A percentile compares a stretch with the other conserved stretches of the same genome.
Evolutionary conservation across 1,139 yeast genomes (phyloP).

Genomic region (Scheffersomyces stambukii): DNA sequence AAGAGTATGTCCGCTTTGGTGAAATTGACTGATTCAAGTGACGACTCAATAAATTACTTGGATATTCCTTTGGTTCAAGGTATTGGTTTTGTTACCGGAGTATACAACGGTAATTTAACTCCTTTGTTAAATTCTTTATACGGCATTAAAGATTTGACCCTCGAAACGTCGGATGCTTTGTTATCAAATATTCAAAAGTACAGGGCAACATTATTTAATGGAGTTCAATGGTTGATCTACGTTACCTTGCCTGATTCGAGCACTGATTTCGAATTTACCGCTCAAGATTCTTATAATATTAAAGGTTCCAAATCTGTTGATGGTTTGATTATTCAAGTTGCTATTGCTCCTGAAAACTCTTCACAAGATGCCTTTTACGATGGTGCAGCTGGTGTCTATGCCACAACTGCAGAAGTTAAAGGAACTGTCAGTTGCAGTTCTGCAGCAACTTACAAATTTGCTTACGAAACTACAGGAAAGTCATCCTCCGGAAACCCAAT

Average conservation of each 20-base stretch:
- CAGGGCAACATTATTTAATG: slow-evolving; percentile 47
- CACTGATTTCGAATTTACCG: slow-evolving; percentile 33
- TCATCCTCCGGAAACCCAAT: slow-evolving; percentile 51
- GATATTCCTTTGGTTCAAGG: slow-evolving; percentile 57
- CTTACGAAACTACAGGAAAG: slow-evolving; percentile 49
- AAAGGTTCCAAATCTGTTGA: slow-evolving; percentile 50
- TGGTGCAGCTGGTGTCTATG: slow-evolving; percentile 46
- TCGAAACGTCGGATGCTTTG: slow-evolving; percentile 40
- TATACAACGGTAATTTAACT: slow-evolving; percentile 53
- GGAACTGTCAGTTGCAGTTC: slow-evolving; percentile 26
- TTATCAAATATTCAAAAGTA: slow-evolving; percentile 49
- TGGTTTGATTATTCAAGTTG: slow-evolving; percentile 39
- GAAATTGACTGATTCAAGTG: slow-evolving; percentile 31
- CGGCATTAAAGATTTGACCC: slow-evolving; percentile 48
- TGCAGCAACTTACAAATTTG: slow-evolving; percentile 43
- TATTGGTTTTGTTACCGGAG: slow-evolving; percentile 72
- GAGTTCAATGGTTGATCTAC: slow-evolving; percentile 38
- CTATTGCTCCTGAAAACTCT: slow-evolving; percentile 36
- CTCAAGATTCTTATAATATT: slow-evolving; percentile 49
- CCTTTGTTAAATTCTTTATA: slow-evolving; percentile 51
- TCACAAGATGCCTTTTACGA: slow-evolving; percentile 45
- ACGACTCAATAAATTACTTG: slow-evolving; percentile 24
- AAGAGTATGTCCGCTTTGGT: slow-evolving; percentile 55
- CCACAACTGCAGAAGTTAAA: slow-evolving; percentile 27
- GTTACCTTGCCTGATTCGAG: slow-evolving; percentile 24